Base-by-base conservation (phyloP, 148 eudicot genomes). In the Spergularia marina region DNA sequence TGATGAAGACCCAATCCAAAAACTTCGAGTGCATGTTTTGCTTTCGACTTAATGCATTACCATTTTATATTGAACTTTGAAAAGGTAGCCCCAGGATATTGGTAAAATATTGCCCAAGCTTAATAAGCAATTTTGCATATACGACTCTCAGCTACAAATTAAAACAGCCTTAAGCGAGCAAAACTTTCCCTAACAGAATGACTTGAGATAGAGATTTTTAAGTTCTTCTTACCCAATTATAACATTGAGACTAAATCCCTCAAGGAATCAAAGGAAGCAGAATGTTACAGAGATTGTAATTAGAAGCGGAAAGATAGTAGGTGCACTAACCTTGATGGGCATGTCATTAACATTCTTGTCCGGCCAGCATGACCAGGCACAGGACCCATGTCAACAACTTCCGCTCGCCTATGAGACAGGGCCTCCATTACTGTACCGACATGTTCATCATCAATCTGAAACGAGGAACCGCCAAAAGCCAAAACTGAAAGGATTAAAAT, bases 371-470 rank as follows among this genome's bases (percentile, higher is more conserved):
- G 82, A 67, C 98, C 99, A 53, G 97, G 87, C 56, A 96, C 98
- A 70, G 99, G 97, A 70, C 98, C 98, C 97, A 96, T 92, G 75
- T 96, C 99, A 64, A 83, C 76, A 65, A 92, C 89, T 76, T 92
- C 98, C 53, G 83, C 99, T 84, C 98, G 88, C 80, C 99, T 87
- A 65, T 96, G 99, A 78, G 99, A 89, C 23, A 96, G 84, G 16
- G 99, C 99, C 79, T 92, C 99, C 99, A 96, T 89, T 51, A 96
- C 88, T 57, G 80, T 68, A 25, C 99, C 99, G 52, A 96, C 97
- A 84, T 96, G 97, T 85, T 92, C 98, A 71, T 96, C 99, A 54
- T 96, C 89, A 30, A 96, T 83, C 99, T 96, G 80, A 67, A 44
- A 82, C 57, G 77, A 62, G 15, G 47, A 39, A 13, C 60, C 60